phyloP scores from a whole-genome alignment of 2,329 filamentous ascomycete genomes.

The Capronia americana region DNA sequence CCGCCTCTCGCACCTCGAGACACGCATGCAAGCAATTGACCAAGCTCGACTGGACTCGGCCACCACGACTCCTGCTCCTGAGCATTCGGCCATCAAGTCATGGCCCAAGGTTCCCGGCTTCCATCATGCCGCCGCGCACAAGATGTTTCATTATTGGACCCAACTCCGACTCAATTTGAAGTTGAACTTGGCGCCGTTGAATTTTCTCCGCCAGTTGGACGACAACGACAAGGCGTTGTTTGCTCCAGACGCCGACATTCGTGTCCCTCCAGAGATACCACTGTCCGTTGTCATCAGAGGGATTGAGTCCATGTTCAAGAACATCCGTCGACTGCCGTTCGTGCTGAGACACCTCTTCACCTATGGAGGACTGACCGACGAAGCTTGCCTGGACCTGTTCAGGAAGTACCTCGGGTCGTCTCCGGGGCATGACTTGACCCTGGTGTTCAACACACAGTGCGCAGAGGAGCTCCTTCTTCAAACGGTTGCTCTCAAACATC shows the following conservation, averaged over 20 bases:
- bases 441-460: constrained; percentile 11
- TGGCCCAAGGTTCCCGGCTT: constrained; percentile 20
- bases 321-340: constrained; percentile 13
- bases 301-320: constrained; percentile 22
- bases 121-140: constrained; percentile 26
- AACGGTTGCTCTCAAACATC: constrained; percentile 17
- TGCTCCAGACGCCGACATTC: not conserved
- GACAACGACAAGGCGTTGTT: constrained; percentile 17
- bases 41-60: constrained; percentile 10
- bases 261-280: constrained; percentile 6
- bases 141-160: constrained; percentile 26
- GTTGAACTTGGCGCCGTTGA: constrained; percentile 17
- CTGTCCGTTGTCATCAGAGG: not conserved
- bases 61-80: not conserved
- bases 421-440: constrained; percentile 3
- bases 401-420: not conserved
- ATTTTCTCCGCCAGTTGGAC: constrained; percentile 17
- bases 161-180: constrained; percentile 16
- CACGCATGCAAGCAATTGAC: constrained; percentile 17
- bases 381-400: constrained; percentile 13
- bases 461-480: constrained; percentile 21
- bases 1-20: constrained; percentile 15
- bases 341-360: constrained; percentile 19
- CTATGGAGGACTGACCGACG: constrained; percentile 15
- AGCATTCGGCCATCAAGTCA: not conserved